Conservation (phyloP, 2,329 filamentous ascomycete genomes). For the Amesomyces nigricolor region DNA sequence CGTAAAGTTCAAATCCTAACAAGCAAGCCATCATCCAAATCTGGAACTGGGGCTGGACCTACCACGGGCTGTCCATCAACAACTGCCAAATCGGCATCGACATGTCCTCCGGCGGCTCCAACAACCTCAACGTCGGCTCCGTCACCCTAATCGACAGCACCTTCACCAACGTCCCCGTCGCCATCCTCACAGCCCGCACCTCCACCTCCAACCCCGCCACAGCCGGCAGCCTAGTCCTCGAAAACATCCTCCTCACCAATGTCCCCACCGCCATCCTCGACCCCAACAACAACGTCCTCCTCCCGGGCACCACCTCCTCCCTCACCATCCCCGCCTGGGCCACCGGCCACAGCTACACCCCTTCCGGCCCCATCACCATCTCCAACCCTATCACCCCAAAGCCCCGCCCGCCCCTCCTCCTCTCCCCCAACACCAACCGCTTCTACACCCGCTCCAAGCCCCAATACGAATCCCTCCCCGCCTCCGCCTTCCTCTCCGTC, state of each 20-base stretch:
- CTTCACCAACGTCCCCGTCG: conserved; percentile 57
- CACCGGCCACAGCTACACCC: conserved; percentile 60
- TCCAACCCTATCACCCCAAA: conserved; percentile 44
- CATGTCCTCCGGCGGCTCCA: conserved; percentile 45
- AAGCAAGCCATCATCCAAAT: conserved; percentile 54
- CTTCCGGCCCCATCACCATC: conserved; percentile 35
- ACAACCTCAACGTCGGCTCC: conserved; percentile 59
- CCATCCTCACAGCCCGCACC: conserved; percentile 58
- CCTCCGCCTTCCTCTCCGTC: conserved; percentile 51
- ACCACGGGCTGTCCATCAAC: conserved; percentile 55
- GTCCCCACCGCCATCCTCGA: conserved; percentile 38
- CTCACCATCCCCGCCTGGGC: conserved; percentile 56
- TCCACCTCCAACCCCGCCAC: conserved; percentile 35
- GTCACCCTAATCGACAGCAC: conserved; percentile 65
- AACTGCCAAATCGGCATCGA: conserved; percentile 57
- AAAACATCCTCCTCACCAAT: conserved; percentile 38
- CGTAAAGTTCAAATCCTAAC: no score
- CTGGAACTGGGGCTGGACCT: conserved; percentile 71
- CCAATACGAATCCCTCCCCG: conserved; percentile 56
- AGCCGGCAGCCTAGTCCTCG: conserved; percentile 54
- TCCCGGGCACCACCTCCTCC: conserved; percentile 48
- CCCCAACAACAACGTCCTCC: conserved; percentile 42
- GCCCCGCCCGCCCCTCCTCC: conserved; percentile 47
- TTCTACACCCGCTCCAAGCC: conserved; percentile 66
- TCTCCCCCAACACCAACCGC: conserved; percentile 34